Evolutionary conservation across 2,329 filamentous ascomycete genomes (phyloP).

Genomic region (Torrubiellomyces zombiae): DNA sequence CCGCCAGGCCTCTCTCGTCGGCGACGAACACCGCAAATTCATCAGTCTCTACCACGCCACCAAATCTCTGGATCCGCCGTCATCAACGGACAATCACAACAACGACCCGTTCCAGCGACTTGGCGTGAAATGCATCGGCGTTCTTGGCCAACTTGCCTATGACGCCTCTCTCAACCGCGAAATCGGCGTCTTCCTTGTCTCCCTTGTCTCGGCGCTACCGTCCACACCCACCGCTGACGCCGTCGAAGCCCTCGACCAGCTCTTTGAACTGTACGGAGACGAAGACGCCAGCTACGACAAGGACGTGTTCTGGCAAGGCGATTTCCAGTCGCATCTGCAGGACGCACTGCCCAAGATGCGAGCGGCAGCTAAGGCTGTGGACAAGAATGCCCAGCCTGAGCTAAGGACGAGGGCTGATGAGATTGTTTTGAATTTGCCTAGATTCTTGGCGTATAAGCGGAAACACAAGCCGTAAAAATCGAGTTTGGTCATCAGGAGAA

Average conservation of each 20-base stretch:
- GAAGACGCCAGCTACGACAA: slow-evolving; percentile 39
- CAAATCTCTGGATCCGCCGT: slow-evolving; percentile 14
- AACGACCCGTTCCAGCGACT: slow-evolving; percentile 44
- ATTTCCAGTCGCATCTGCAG: slow-evolving; percentile 42
- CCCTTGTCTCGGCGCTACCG: slow-evolving; percentile 32
- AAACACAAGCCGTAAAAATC: slow-evolving; percentile 28
- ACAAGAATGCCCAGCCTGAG: slow-evolving; percentile 41
- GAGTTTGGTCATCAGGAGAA: neutral
- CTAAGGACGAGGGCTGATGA: slow-evolving; percentile 44
- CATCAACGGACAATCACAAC: slow-evolving; percentile 10
- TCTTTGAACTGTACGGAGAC: slow-evolving; percentile 53
- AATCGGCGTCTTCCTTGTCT: slow-evolving; percentile 46
- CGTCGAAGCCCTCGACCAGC: slow-evolving; percentile 47
- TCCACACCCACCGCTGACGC: slow-evolving; percentile 37
- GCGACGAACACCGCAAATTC: slow-evolving; percentile 43
- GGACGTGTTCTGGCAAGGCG: slow-evolving; percentile 47
- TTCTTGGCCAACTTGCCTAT: slow-evolving; percentile 45
- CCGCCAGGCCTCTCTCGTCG: slow-evolving; percentile 28
- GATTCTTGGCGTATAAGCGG: slow-evolving; percentile 50
- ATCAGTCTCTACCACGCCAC: slow-evolving; percentile 49
- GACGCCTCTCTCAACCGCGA: slow-evolving; percentile 39
- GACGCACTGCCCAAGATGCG: slow-evolving; percentile 35
- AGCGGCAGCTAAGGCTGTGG: slow-evolving; percentile 40
- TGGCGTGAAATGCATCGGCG: slow-evolving; percentile 49
- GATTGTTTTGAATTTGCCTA: slow-evolving; percentile 38